phyloP scores from a whole-genome alignment of 2,329 filamentous ascomycete genomes.

The Alternaria sp. region DNA sequence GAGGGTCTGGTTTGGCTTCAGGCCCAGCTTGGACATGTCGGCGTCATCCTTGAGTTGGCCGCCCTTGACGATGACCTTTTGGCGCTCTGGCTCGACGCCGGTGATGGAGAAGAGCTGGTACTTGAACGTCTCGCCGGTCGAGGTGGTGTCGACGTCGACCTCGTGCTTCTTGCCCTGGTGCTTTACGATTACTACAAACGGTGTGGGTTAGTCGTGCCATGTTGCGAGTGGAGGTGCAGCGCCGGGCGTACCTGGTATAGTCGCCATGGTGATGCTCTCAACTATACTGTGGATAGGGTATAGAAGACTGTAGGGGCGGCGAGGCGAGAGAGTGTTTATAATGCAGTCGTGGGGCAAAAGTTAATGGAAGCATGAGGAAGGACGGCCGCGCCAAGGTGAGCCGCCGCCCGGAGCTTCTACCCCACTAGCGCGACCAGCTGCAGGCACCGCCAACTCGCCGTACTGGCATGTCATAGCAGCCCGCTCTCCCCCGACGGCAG shows the following conservation, averaged over 20 bases:
- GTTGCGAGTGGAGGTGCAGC: not conserved
- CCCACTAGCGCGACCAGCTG: constrained; percentile 36
- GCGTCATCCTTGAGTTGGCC: constrained; percentile 96
- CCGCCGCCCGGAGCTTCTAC: constrained; percentile 34
- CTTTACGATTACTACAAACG: constrained; percentile 80
- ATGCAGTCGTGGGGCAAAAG: constrained; percentile 42
- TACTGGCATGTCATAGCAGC: constrained; percentile 45
- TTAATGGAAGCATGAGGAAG: constrained; percentile 43
- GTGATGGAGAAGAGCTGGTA: constrained; percentile 95
- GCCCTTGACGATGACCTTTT: constrained; percentile 95
- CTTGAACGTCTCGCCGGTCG: constrained; percentile 92
- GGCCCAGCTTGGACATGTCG: constrained; percentile 80
- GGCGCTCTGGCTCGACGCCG: constrained; percentile 92
- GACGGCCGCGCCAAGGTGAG: constrained; percentile 26
- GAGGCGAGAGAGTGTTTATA: constrained; percentile 29
- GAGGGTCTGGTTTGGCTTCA: constrained; percentile 86
- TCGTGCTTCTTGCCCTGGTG: constrained; percentile 96
- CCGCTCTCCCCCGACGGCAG: constrained; percentile 26
- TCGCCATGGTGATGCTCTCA: constrained; percentile 40
- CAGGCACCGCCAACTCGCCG: constrained; percentile 36
- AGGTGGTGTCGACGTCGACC: constrained; percentile 85
- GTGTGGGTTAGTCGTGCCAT: constrained; percentile 30
- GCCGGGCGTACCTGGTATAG: constrained; percentile 46
- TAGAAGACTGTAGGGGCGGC: constrained; percentile 2
- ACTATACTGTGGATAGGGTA: constrained; percentile 6